Evolutionary conservation across 495 filamentous ascomycete genomes (phyloP).

Genomic region (Talaromyces adpressus): DNA sequence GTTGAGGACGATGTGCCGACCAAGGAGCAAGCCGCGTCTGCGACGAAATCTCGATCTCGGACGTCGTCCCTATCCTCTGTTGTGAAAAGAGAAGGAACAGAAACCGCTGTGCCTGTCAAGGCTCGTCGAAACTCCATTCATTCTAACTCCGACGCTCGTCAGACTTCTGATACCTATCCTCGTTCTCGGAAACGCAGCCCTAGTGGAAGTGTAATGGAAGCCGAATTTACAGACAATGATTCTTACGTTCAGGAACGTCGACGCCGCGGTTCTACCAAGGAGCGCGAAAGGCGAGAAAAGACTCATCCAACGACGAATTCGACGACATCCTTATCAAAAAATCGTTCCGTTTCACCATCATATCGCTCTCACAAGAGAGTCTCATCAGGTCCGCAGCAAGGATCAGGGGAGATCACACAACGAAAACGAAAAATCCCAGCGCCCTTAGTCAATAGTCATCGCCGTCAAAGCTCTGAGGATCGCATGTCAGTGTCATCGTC

Average conservation of each 20-base stretch:
- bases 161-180: not conserved
- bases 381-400: slow-evolving; percentile 52
- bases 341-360: slow-evolving; percentile 57
- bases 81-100: not conserved
- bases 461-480: slow-evolving; percentile 52
- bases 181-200: slow-evolving; percentile 34
- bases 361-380: slow-evolving; percentile 54
- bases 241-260: slow-evolving; percentile 17
- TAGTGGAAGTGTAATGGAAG: slow-evolving; percentile 31
- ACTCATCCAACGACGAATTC: slow-evolving; percentile 27
- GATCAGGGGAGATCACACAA: slow-evolving; percentile 12
- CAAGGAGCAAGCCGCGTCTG: not conserved
- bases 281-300: slow-evolving; percentile 16
- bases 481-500: slow-evolving; percentile 69
- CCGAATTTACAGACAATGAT: slow-evolving; percentile 21
- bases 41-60: slow-evolving; percentile 3
- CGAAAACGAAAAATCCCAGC: slow-evolving; percentile 38
- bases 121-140: slow-evolving; percentile 1
- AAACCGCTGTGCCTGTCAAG: not conserved
- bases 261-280: slow-evolving; percentile 13
- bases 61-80: slow-evolving; percentile 3
- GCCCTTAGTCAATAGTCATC: slow-evolving; percentile 43
- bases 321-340: slow-evolving; percentile 27
- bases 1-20: slow-evolving; percentile 20
- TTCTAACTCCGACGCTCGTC: not conserved